Evolutionary conservation across 2,329 filamentous ascomycete genomes (phyloP).

Genomic region (Verticillium isaacii): DNA sequence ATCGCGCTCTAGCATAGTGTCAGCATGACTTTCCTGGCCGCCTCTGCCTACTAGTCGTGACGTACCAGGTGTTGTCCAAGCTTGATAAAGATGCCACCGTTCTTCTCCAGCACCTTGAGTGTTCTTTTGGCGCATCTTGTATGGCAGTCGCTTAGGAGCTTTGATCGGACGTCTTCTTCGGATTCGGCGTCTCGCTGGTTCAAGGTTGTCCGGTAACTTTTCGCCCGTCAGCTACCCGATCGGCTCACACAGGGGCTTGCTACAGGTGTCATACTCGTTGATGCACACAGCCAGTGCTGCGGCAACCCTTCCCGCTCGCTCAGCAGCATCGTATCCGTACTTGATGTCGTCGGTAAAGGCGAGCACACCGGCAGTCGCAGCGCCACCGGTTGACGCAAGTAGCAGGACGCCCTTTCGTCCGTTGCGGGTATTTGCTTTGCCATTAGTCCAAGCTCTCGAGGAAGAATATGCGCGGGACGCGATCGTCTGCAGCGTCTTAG

Average conservation of each 20-base stretch:
- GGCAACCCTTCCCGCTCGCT: constrained; percentile 75
- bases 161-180: constrained; percentile 60
- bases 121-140: constrained; percentile 89
- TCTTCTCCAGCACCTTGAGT: constrained; percentile 82
- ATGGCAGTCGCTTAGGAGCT: constrained; percentile 76
- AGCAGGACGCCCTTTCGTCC: constrained; percentile 28
- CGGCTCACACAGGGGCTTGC: not conserved
- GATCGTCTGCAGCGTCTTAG: constrained; percentile 20
- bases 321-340: constrained; percentile 68
- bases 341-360: constrained; percentile 67
- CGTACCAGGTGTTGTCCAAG: constrained; percentile 83
- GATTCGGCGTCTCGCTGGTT: constrained; percentile 61
- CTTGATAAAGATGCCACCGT: constrained; percentile 98
- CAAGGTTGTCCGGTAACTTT: constrained; percentile 81
- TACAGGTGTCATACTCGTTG: constrained; percentile 62
- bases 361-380: constrained; percentile 40
- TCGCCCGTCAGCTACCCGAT: constrained; percentile 14
- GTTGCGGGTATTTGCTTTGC: not conserved
- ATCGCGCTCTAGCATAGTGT: constrained; percentile 66
- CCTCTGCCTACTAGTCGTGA: not conserved
- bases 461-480: constrained; percentile 23
- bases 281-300: constrained; percentile 74
- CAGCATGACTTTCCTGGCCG: constrained; percentile 8
- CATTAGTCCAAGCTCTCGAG: constrained; percentile 7
- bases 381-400: constrained; percentile 47